These are phyloP conservation scores for Prunus mume DNA, from an alignment of 306 rosid genomes.

Conservation along the genomic window DNA sequence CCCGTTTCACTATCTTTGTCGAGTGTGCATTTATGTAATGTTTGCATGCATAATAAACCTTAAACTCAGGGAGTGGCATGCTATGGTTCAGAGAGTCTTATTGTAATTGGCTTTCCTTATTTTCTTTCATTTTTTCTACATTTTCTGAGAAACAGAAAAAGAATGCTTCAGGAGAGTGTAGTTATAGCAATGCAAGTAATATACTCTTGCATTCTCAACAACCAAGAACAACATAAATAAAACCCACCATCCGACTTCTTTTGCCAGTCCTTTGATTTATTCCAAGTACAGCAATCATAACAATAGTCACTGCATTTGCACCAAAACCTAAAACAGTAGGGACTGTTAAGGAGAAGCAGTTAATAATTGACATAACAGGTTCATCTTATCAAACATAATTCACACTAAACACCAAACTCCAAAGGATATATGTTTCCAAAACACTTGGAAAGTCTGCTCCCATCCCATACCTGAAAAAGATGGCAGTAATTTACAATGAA, in stretches of 20 bases:
- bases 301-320: slow-evolving; percentile 56
- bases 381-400: not conserved
- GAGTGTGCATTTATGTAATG: not conserved
- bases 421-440: slow-evolving; percentile 83
- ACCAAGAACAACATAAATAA: slow-evolving; percentile 3
- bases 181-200: not conserved
- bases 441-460: slow-evolving; percentile 59
- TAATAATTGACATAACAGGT: not conserved
- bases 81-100: not conserved
- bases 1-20: not conserved
- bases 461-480: slow-evolving; percentile 70
- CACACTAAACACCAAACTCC: slow-evolving; percentile 2
- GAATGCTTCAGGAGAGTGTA: not conserved
- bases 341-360: slow-evolving; percentile 51
- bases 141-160: not conserved
- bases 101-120: not conserved
- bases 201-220: not conserved
- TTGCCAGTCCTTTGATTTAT: slow-evolving; percentile 29
- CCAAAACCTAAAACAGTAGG: slow-evolving; percentile 68
- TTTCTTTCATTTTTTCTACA: not conserved
- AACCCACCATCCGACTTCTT: slow-evolving; percentile 44
- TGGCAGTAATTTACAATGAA: not conserved
- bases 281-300: slow-evolving; percentile 47
- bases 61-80: not conserved
- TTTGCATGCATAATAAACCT: not conserved